Conservation (phyloP, 1,284 basidiomycete species). For the Malassezia sympodialis region DNA sequence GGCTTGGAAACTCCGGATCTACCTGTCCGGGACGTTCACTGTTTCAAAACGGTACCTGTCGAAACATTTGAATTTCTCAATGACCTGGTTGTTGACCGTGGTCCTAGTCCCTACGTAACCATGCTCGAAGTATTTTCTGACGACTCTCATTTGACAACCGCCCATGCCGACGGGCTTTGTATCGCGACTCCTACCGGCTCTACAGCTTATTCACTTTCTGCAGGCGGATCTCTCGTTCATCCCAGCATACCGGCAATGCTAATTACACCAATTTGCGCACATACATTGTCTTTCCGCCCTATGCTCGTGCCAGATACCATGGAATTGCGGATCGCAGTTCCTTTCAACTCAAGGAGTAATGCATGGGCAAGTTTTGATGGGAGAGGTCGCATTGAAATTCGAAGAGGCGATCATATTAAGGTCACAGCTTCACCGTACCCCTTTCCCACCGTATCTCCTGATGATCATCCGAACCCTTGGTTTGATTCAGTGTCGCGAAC, state of each 20-base stretch:
- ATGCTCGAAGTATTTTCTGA: slow-evolving; percentile 93
- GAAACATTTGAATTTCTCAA: slow-evolving; percentile 98
- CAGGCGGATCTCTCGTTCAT: slow-evolving; percentile 92
- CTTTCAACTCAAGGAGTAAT: slow-evolving; percentile 92
- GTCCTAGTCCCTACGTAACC: slow-evolving; percentile 94
- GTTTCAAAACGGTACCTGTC: slow-evolving; percentile 84
- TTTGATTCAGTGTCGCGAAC: slow-evolving; percentile 93
- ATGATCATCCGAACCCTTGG: slow-evolving; percentile 96
- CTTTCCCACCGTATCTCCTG: slow-evolving; percentile 94
- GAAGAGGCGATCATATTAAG: slow-evolving; percentile 92
- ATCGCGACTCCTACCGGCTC: slow-evolving; percentile 95
- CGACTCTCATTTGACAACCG: slow-evolving; percentile 97
- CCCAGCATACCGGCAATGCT: slow-evolving; percentile 93
- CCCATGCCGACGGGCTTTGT: slow-evolving; percentile 92
- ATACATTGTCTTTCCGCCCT: slow-evolving; percentile 94
- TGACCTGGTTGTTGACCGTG: slow-evolving; percentile 93
- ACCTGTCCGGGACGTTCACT: slow-evolving; percentile 75
- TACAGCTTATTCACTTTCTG: slow-evolving; percentile 87
- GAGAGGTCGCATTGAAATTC: slow-evolving; percentile 74
- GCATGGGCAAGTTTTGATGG: slow-evolving; percentile 99
- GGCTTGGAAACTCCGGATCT: not conserved
- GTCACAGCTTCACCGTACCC: slow-evolving; percentile 95
- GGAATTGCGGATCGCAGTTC: slow-evolving; percentile 95
- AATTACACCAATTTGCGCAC: slow-evolving; percentile 95
- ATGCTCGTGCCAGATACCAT: slow-evolving; percentile 94